Evolutionary conservation across 352 stramenopile genomes (phyloP), one percentile per base, ranked within the genome.

Genomic region (Saprolegnia parasitica): DNA sequence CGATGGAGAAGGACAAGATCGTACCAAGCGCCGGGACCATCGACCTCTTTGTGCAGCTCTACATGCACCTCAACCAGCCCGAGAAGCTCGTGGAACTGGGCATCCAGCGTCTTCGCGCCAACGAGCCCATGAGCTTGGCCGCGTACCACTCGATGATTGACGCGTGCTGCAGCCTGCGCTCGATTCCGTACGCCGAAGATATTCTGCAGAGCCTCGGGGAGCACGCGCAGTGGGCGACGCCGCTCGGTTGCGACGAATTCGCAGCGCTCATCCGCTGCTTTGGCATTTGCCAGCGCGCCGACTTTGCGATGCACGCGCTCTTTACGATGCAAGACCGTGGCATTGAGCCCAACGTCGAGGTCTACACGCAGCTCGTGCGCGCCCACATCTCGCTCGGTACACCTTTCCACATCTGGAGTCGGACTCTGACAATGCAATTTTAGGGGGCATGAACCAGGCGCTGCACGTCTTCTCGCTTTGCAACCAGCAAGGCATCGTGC

Each of bases 11-110:
- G 21, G 86, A 94, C 67, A 65, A 78, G 58, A 74, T 94, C 18
- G 66, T 76, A 40, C 80, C 86, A 23, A 93, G 84, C 1, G 74
- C 77, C 63, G 76, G 77, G 46, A 92, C 81, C 8, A 78, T 94
- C 52, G 86, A 94, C 76, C 87, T 90, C 57, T 80, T 92, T 50
- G 81, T 92, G 68, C 86, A 94, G 67, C 79, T 82, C 20, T 89
- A 91, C 60, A 66, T 94, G 71, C 81, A 81, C 24, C 81, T 81
- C 63, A 79, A 90, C 42, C 76, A 90, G 50, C 89, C 81, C 81
- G 65, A 77, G 0, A 74, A 83, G 35, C 81, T 94, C 26, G 80
- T 86, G 9, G 72, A 81, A 16, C 61, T 87, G 21, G 81, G 79
- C 18, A 73, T 74, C 35, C 74, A 84, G 10, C 72, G 78, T 11